A percentile compares a stretch with the other conserved stretches of the same genome.
These are phyloP conservation scores for Kwoniella botswanensis DNA, from an alignment of 768 basidiomycete genomes.

Conservation along the genomic window DNA sequence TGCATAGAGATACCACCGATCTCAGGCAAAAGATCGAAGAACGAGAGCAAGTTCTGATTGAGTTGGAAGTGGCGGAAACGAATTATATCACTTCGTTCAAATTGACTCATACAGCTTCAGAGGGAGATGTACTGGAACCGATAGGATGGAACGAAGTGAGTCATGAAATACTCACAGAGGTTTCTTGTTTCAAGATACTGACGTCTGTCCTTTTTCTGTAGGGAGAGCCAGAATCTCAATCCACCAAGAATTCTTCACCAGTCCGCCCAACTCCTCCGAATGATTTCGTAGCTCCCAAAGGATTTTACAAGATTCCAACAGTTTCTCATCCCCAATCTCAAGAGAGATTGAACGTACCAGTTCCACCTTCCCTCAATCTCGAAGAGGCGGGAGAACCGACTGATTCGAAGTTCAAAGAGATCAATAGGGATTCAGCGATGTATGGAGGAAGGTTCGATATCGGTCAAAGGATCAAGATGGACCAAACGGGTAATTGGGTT, in stretches of 20 bases:
- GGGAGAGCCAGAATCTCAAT: not conserved
- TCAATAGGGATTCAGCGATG: conserved; percentile 65
- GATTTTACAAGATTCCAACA: conserved; percentile 10
- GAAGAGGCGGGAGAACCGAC: not conserved
- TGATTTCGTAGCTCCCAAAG: conserved; percentile 13
- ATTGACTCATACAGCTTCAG: conserved; percentile 27
- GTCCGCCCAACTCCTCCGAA: conserved; percentile 15
- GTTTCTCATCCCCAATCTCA: conserved; percentile 4
- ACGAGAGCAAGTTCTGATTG: conserved; percentile 75
- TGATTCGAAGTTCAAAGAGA: conserved; percentile 71
- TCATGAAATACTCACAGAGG: not conserved
- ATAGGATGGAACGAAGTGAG: conserved; percentile 19
- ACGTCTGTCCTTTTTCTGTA: not conserved
- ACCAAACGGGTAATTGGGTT: conserved; percentile 64
- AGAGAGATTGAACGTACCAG: conserved; percentile 6
- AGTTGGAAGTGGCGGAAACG: conserved; percentile 78
- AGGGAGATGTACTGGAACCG: conserved; percentile 60
- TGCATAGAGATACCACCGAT: conserved; percentile 69
- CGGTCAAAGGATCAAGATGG: conserved; percentile 66
- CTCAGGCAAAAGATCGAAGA: conserved; percentile 74
- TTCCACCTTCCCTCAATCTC: not conserved
- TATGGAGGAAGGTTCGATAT: conserved; percentile 58
- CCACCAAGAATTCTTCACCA: conserved; percentile 1
- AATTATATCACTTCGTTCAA: conserved; percentile 77
- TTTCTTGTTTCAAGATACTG: no score